Percentiles rank a stretch among this genome's conserved stretches.
Evolutionary conservation across 345 rosid genomes (phyloP).

Genomic region (Hibiscus trionum): DNA sequence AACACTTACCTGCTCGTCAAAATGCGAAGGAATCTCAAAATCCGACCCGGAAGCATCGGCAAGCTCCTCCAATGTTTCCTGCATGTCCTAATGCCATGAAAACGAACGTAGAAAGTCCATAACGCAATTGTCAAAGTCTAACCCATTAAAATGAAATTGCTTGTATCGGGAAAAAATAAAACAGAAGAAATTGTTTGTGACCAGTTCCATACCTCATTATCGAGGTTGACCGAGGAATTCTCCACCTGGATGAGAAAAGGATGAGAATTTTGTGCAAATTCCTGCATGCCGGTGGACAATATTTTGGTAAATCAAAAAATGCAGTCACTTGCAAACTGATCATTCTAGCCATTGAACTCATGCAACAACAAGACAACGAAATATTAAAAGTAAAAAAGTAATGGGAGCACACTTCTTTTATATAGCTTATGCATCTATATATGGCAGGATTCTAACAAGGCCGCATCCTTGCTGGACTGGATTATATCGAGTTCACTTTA

Average conservation of each 20-base stretch:
- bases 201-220: slow-evolving; percentile 35
- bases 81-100: slow-evolving; percentile 23
- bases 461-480: no score
- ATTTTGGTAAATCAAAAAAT: slow-evolving; percentile 10
- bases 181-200: neutral
- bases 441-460: no score
- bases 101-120: neutral
- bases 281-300: slow-evolving; percentile 14
- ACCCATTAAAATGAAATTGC: no score
- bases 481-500: no score
- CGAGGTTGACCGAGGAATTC: slow-evolving; percentile 29
- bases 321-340: neutral
- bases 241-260: slow-evolving; percentile 27
- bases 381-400: no score
- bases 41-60: slow-evolving; percentile 39
- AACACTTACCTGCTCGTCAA: slow-evolving; percentile 38
- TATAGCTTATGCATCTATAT: no score
- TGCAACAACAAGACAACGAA: neutral
- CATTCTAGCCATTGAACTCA: neutral
- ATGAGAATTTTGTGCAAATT: slow-evolving; percentile 21
- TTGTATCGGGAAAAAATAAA: no score
- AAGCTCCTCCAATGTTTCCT: slow-evolving; percentile 40
- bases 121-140: no score
- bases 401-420: no score
- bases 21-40: slow-evolving; percentile 40